A percentile compares a stretch with the other conserved stretches of the same genome.
These are phyloP conservation scores for Kodamaea hsintzibuensis DNA, from an alignment of 805 yeast species.

Conservation along the genomic window DNA sequence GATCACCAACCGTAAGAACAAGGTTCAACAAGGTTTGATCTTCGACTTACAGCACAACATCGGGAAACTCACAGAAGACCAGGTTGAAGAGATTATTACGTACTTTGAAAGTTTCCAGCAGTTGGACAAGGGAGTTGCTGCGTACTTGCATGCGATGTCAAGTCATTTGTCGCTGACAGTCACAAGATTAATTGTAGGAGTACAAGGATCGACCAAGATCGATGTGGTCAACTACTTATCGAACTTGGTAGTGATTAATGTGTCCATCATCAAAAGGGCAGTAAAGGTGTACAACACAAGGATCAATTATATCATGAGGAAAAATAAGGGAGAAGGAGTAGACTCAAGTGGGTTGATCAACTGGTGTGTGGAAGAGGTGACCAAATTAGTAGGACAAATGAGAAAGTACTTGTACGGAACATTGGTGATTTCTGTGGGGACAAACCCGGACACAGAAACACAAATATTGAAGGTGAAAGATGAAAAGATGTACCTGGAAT, in stretches of 20 bases:
- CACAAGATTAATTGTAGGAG: constrained; percentile 35
- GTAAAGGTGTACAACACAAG: constrained; percentile 48
- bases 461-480: constrained; percentile 36
- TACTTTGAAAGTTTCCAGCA: constrained; percentile 37
- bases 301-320: constrained; percentile 26
- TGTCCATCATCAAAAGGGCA: constrained; percentile 47
- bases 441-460: constrained; percentile 24
- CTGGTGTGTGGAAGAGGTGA: constrained; percentile 72
- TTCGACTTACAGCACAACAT: constrained; percentile 41
- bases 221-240: constrained; percentile 43
- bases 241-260: constrained; percentile 39
- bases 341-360: constrained; percentile 62
- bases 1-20: constrained; percentile 36
- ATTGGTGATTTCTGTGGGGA: constrained; percentile 44
- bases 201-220: constrained; percentile 45
- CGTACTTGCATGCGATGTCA: constrained; percentile 37
- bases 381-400: constrained; percentile 57
- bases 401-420: constrained; percentile 70
- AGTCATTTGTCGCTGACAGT: constrained; percentile 31
- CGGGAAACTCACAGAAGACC: constrained; percentile 28
- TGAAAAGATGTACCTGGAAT: constrained; percentile 33
- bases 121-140: constrained; percentile 36
- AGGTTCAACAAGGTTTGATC: constrained; percentile 36
- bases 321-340: constrained; percentile 25
- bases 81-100: constrained; percentile 35